A percentile compares a stretch with the other conserved stretches of the same genome.
Evolutionary conservation across 179 eudicot species (phyloP).

Genomic region (Beta corolliflora): DNA sequence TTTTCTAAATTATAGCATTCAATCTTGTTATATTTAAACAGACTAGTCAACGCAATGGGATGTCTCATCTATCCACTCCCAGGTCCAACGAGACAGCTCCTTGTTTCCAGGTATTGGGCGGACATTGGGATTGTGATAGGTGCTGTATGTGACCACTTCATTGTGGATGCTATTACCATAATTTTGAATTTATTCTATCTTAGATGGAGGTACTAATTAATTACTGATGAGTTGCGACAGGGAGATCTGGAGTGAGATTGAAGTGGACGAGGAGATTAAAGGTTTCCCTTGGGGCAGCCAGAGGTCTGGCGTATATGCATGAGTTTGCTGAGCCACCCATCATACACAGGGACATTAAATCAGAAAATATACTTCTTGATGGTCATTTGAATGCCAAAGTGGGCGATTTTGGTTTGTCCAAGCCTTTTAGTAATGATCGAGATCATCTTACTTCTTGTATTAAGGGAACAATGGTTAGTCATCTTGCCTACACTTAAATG

Average conservation of each 20-base stretch:
- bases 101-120: background rate
- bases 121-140: background rate
- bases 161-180: background rate
- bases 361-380: slow-evolving; percentile 39
- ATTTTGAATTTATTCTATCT: slow-evolving; percentile 1
- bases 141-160: background rate
- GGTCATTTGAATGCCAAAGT: slow-evolving; percentile 38
- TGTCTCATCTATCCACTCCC: background rate
- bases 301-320: slow-evolving; percentile 43
- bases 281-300: slow-evolving; percentile 39
- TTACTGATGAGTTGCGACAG: slow-evolving; percentile 20
- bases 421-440: slow-evolving; percentile 16
- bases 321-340: slow-evolving; percentile 48
- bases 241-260: slow-evolving; percentile 36
- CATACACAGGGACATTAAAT: slow-evolving; percentile 43
- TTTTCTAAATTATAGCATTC: too few relatives aligned
- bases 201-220: background rate
- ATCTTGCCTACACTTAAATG: background rate
- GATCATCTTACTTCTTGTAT: slow-evolving; percentile 37
- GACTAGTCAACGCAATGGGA: background rate
- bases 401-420: slow-evolving; percentile 43
- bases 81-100: background rate
- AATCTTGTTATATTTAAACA: too few relatives aligned
- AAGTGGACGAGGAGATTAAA: slow-evolving; percentile 36
- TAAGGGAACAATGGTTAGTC: slow-evolving; percentile 45